A percentile compares a stretch with the other conserved stretches of the same genome.
phyloP scores from a whole-genome alignment of 495 filamentous ascomycete species.

The Evernia prunastri region DNA sequence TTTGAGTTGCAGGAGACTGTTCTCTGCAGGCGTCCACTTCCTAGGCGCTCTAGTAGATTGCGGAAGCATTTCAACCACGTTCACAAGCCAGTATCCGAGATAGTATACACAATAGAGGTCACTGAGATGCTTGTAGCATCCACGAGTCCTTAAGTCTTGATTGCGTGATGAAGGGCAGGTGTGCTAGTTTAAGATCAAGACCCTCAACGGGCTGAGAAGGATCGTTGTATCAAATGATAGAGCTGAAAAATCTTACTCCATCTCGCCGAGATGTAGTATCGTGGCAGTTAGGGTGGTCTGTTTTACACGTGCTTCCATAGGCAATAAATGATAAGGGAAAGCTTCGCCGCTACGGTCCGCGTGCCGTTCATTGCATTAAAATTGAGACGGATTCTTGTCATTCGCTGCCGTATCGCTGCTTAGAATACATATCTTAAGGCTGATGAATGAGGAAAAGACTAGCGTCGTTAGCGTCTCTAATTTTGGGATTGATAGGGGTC shows the following conservation, averaged over 20 bases:
- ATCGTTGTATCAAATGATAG: background rate
- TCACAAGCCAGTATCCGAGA: background rate
- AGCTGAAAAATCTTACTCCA: background rate
- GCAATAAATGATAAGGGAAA: too few relatives aligned
- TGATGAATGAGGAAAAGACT: too few relatives aligned
- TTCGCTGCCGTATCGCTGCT: too few relatives aligned
- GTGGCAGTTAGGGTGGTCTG: background rate
- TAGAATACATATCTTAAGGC: too few relatives aligned
- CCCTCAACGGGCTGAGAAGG: background rate
- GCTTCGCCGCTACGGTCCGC: too few relatives aligned
- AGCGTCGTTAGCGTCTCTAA: too few relatives aligned
- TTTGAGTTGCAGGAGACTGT: background rate
- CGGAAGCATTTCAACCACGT: background rate
- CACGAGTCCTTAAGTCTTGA: background rate
- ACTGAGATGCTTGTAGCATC: background rate
- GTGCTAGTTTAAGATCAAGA: background rate
- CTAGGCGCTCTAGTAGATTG: background rate
- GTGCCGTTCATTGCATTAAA: too few relatives aligned
- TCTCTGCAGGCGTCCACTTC: slow-evolving; percentile 14
- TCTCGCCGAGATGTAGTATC: too few relatives aligned
- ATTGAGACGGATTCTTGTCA: too few relatives aligned
- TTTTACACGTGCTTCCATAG: too few relatives aligned
- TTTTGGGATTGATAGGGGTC: too few relatives aligned
- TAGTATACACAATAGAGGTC: background rate
- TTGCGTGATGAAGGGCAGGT: background rate